Base-by-base conservation (phyloP, 495 filamentous ascomycete species). In the Lasiosphaeria miniovina region DNA sequence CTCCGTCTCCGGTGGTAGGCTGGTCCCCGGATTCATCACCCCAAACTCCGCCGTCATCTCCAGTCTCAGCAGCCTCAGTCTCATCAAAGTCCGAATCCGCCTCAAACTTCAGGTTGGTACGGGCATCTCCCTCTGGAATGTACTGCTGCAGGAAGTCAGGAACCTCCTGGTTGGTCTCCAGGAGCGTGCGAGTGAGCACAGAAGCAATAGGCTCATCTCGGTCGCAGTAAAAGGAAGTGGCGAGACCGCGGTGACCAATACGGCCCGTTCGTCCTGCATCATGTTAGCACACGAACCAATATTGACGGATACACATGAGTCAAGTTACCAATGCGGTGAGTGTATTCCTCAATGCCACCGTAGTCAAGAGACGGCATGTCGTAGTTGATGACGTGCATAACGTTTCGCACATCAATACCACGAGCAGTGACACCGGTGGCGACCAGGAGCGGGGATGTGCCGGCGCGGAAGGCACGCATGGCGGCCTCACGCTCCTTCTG, bases 401-500 rank as follows among this genome's bases (percentile, higher is more conserved):
- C 85, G 57, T 93, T 89, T 53, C 81, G 82, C 31, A 97, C 86
- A 65, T 98, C 94, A 15, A 96, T 83, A n/a, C 94, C 94, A 65
- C 94, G 91, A 61, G 92, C 88, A 55, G 88, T 82, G 36, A 98
- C 82, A 17, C 88, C 89, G 53, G 93, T 97, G 5, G 93, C 83
- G 58, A 97, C 83, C 57, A 98, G 74, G 53, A 98, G 86, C 0
- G 94, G 93, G 32, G 80, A 77, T 46, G 80, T 78, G 4, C 89
- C 94, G 46, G 71, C 73, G 36, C 88, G 87, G 80, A 98, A 98
- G 4, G 86, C 82, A 66, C 91, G 88, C 86, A 98, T 80, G 3
- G 93, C 86, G 71, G 96, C 93, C 71, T 98, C 94, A 60, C 94
- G 88, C 78, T 98, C 94, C 64, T 81, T 83, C 74, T 98, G 94